phyloP scores from a whole-genome alignment of 116 monocot genomes.

The Trichopus zeylanicus region DNA sequence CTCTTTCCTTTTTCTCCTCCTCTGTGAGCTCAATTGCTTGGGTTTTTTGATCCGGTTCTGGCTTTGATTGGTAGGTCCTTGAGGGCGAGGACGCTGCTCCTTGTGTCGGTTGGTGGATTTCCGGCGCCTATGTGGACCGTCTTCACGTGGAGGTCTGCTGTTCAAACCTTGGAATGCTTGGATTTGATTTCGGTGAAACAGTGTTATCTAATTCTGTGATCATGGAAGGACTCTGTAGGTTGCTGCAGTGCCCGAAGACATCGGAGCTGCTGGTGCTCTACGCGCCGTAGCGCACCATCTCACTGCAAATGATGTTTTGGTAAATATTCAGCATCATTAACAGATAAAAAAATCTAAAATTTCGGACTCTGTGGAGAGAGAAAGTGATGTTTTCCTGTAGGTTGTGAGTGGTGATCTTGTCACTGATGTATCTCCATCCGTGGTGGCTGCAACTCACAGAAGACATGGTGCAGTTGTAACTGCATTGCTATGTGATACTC shows the following conservation, averaged over 20 bases:
- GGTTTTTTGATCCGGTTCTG: slow-evolving; percentile 2
- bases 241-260: slow-evolving; percentile 71
- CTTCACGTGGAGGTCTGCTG: slow-evolving; percentile 75
- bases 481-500: slow-evolving; percentile 69
- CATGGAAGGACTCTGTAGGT: slow-evolving; percentile 40
- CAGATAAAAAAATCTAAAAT: not conserved
- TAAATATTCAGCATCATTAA: slow-evolving; percentile 15
- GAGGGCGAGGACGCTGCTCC: slow-evolving; percentile 68
- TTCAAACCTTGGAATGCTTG: not conserved
- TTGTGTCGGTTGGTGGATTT: slow-evolving; percentile 75
- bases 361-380: not conserved
- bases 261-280: slow-evolving; percentile 87
- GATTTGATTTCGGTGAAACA: not conserved
- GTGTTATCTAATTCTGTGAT: not conserved
- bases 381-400: slow-evolving; percentile 23
- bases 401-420: slow-evolving; percentile 92
- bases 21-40: not conserved
- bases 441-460: slow-evolving; percentile 93
- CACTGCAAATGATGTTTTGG: slow-evolving; percentile 84
- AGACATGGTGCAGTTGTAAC: slow-evolving; percentile 93
- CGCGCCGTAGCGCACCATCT: slow-evolving; percentile 62
- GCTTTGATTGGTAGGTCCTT: slow-evolving; percentile 42
- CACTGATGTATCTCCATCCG: slow-evolving; percentile 84
- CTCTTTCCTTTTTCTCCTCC: not conserved
- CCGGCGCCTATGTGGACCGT: slow-evolving; percentile 77